Base-by-base conservation (phyloP, 768 basidiomycete species). In the Trametes cinnabarina region DNA sequence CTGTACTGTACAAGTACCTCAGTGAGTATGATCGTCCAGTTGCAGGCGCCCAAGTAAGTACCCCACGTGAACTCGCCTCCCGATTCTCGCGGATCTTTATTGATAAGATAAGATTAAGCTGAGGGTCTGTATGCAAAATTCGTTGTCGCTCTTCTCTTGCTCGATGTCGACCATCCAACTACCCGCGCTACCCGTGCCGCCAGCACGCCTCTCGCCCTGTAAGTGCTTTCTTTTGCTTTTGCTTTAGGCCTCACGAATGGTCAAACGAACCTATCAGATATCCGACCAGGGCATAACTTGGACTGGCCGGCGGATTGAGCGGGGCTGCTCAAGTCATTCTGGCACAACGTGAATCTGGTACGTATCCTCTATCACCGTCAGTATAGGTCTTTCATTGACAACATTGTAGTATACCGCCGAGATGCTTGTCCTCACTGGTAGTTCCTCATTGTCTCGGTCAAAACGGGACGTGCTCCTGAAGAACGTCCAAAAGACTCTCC, bases 351-450 rank as follows among this genome's bases (percentile, higher is more conserved):
- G n/a, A 32, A 32, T 32, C 30, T 32, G 30, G 30, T 32, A 32
- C 30, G 30, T 12, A 6, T 32, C 12, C 12, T 12, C 30, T 12
- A 32, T 32, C 12, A 12, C 30, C 6, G 30, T 32, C 6, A 6
- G 12, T 32, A 6, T 6, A 32, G 30, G 30, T 32, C 30, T 32
- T 6, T 7, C 2, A 32, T 39, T 4, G 9, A 15, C 23, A n/a
- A 40, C 3, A 50, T n/a, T n/a, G n/a, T n/a, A n/a, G n/a, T n/a
- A n/a, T n/a, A n/a, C n/a, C n/a, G 37, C 22, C 49, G 9, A 43
- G 8, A 96, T 97, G 94, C 79, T 97, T 28, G 75, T 92, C 50
- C 78, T 96, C 10, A 73, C 76, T 25, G 95, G 95, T 39, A 81
- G 86, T 19, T 95, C 94, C 3, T 82, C 84, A 12, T 73, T 94